A percentile compares a stretch with the other conserved stretches of the same genome.
phyloP scores from a whole-genome alignment of 1,139 yeast genomes.

The Williopsis jadinii region DNA sequence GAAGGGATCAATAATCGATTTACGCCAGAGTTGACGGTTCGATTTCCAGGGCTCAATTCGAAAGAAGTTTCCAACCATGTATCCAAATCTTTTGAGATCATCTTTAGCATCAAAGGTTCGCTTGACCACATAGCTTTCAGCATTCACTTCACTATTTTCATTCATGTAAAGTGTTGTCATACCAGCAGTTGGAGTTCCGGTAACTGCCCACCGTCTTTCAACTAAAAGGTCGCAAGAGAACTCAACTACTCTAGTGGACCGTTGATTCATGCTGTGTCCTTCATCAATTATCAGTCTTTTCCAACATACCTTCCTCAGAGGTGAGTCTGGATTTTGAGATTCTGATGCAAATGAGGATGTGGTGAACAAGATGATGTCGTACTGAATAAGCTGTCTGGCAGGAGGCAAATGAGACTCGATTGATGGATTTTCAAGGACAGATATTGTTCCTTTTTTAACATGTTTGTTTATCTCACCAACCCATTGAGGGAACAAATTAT shows the following conservation, averaged over 20 bases:
- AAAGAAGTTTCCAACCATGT: constrained; percentile 44
- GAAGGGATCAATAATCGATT: constrained; percentile 43
- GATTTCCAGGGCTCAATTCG: constrained; percentile 53
- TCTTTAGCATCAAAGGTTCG: constrained; percentile 36
- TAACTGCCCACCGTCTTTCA: constrained; percentile 67
- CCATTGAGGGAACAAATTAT: constrained; percentile 65
- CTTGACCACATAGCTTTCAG: constrained; percentile 29
- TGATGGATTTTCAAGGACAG: constrained; percentile 24
- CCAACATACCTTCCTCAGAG: constrained; percentile 47
- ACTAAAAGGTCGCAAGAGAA: constrained; percentile 42
- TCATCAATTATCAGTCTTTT: constrained; percentile 68
- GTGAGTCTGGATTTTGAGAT: constrained; percentile 21
- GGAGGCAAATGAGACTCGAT: constrained; percentile 19
- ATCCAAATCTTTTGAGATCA: constrained; percentile 49
- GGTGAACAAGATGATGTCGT: constrained; percentile 49
- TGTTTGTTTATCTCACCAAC: constrained; percentile 51
- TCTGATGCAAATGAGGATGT: constrained; percentile 38
- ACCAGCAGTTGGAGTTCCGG: constrained; percentile 73
- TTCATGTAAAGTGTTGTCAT: constrained; percentile 48
- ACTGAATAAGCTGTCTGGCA: constrained; percentile 31
- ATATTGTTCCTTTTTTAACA: constrained; percentile 31
- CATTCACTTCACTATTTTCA: constrained; percentile 6
- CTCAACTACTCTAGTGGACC: constrained; percentile 39
- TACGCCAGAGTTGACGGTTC: constrained; percentile 41
- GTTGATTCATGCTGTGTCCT: constrained; percentile 57